Evolutionary conservation across 192 early-diverging fungal species (phyloP), one percentile per base, ranked within the genome.

Genomic region (Oehlia diaphana): DNA sequence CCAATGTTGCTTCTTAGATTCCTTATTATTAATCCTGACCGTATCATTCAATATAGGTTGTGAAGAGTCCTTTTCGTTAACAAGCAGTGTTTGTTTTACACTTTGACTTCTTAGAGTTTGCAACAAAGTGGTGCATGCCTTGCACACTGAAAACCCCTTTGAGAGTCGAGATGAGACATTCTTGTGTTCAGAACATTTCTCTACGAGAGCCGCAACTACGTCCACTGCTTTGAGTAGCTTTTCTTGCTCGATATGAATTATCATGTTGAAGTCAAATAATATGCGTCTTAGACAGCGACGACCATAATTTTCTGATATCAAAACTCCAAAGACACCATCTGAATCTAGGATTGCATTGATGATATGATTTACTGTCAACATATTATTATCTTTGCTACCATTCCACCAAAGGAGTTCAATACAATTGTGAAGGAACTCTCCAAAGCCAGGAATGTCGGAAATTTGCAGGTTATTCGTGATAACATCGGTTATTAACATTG

Each of bases 121-220:
- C 19, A 74, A 50, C 13, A 74, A 61, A 35, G 47, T 31, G 1
- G 28, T 74, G 50, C 50, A 74, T 16, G 72, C 49, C 26, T 61
- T 74, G 26, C 61, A 74, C 33, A 28, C 9, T 2, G 72, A 53
- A 74, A 74, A 21, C 0, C 9, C 19, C 37, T 74, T 28, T 28
- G 10, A n/a, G 9, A 53, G 44, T 19, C 23, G 44, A 53, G 9
- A 9, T 53, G 44, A 31, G 8, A 53, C 49, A 3, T 74, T 23
- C 7, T 74, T 61, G 10, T 74, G 72, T 8, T 74, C 50, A 58
- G 44, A 74, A 74, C 72, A 74, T 53, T 74, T 28, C 26, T 61
- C 50, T 28, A 74, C 9, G 10, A 74, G 44, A 61, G 28, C 1
- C 8, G 26, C n/a, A 28, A 74, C 26, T 12, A 74, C 50, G n/a